Base-by-base conservation (phyloP, 1,284 basidiomycete species). In the Ganoderma lucidum region DNA sequence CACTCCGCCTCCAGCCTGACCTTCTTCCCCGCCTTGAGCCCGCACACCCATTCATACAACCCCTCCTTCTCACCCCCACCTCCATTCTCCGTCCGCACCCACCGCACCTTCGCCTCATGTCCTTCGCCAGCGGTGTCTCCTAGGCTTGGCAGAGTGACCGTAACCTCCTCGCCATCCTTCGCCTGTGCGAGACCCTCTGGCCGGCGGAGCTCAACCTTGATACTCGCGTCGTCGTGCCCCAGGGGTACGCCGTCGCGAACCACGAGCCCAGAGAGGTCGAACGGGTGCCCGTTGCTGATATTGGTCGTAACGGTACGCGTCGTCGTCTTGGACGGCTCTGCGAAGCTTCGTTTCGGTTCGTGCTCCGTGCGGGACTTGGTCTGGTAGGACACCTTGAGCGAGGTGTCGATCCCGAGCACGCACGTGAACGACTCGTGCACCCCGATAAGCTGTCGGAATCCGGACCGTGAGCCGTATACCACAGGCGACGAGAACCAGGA, bases 401-500 rank as follows among this genome's bases (percentile, higher is more conserved):
- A 81, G 4, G 84, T 73, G 76, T 90, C 88, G 45, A 83, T 78
- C 28, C 88, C 88, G 23, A 90, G 83, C 5, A 86, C 85, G 78
- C 87, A 88, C 37, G 79, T 76, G 79, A 90, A 89, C 14, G 79
- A 82, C 65, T 88, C 87, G 10, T 83, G 81, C 0, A 82, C 81
- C 65, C 81, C 83, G 62, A 87, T 81, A 62, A 86, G 83, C 84
- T 86, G 62, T 10, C 32, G 23, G 44, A 17, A 3, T 19, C 1
- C 58, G 30, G 30, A 65, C 14, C 12, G 12, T 42, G 3, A 44
- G 35, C 48, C 30, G 60, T 2, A 23, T 23, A 32, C 3, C n/a
- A 3, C 41, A 23, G 41, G 1, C 10, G 14, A 35, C 30, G 44
- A 48, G 39, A 42, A 17, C 6, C 15, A 23, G 23, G 32, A 62